Evolutionary conservation across 768 basidiomycete genomes (phyloP).

Genomic region (Suillus alpinus): DNA sequence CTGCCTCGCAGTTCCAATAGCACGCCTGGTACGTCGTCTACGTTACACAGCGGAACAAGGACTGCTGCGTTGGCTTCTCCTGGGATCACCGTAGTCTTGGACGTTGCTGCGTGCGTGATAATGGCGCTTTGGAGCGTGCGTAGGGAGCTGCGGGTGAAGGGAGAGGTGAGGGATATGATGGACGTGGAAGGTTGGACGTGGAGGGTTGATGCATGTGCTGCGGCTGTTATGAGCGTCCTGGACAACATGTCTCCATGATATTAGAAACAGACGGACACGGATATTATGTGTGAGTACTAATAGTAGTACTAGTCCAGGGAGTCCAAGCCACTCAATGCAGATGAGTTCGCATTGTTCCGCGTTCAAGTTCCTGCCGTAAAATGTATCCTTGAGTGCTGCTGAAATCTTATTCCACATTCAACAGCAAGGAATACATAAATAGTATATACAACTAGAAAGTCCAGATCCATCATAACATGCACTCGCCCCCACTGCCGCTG

Average conservation of each 20-base stretch:
- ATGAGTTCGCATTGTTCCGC: no score
- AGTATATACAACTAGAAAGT: no score
- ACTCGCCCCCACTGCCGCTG: no score
- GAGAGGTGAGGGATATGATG: constrained; percentile 31
- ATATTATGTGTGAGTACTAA: background rate
- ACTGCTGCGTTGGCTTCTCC: constrained; percentile 59
- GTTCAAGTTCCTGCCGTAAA: no score
- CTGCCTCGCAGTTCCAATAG: constrained; percentile 70
- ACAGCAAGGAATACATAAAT: no score
- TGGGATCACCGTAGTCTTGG: constrained; percentile 17
- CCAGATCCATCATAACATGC: no score
- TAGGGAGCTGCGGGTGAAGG: constrained; percentile 37
- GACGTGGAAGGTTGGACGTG: constrained; percentile 2
- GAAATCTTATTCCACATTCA: no score
- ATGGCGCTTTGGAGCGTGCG: constrained; percentile 1
- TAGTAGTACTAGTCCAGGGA: background rate
- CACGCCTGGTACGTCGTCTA: constrained; percentile 61
- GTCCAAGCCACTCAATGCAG: background rate
- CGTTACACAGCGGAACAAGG: constrained; percentile 76
- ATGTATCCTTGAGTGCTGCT: no score
- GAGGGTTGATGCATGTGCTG: constrained; percentile 9
- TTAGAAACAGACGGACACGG: background rate
- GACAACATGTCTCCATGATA: constrained; percentile 26
- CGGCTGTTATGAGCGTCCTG: constrained; percentile 21
- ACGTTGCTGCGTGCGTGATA: background rate